Evolutionary conservation across 2,329 filamentous ascomycete species (phyloP).

Genomic region (Fragosphaeria purpurea): DNA sequence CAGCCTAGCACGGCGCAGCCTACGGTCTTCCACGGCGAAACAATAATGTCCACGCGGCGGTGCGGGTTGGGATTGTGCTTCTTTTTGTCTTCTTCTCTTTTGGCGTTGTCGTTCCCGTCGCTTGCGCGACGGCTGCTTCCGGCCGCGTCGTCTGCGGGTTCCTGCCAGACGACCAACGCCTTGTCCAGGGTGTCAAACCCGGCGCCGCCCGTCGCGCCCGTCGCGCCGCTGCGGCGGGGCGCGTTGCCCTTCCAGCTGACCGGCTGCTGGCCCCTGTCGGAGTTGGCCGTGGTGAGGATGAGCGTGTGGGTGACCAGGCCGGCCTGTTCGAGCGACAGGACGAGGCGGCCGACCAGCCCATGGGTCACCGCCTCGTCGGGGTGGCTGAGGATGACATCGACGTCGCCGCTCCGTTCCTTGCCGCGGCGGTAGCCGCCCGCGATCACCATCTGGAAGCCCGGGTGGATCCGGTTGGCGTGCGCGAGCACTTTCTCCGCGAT

Average conservation of each 20-base stretch:
- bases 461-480: constrained; percentile 55
- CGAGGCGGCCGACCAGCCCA: constrained; percentile 61
- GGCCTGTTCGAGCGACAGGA: constrained; percentile 57
- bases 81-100: constrained; percentile 11
- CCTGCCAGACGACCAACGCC: constrained; percentile 84
- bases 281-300: constrained; percentile 57
- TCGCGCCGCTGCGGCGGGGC: constrained; percentile 10
- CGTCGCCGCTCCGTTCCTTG: constrained; percentile 64
- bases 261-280: constrained; percentile 58
- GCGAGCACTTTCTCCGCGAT: constrained; percentile 55
- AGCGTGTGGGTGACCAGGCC: constrained; percentile 76
- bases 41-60: constrained; percentile 82
- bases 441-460: constrained; percentile 48
- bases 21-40: constrained; percentile 78
- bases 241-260: constrained; percentile 41
- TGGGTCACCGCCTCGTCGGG: constrained; percentile 58
- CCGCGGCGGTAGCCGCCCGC: constrained; percentile 77
- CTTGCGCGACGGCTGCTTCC: too few relatives aligned
- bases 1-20: constrained; percentile 85
- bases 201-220: constrained; percentile 25
- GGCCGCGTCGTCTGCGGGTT: constrained; percentile 33
- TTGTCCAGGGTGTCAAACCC: constrained; percentile 89
- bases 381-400: constrained; percentile 78
- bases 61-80: constrained; percentile 60
- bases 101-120: constrained; percentile 24